Evolutionary conservation across 2,329 filamentous ascomycete species (phyloP).

Genomic region (Chaetomium strumarium): DNA sequence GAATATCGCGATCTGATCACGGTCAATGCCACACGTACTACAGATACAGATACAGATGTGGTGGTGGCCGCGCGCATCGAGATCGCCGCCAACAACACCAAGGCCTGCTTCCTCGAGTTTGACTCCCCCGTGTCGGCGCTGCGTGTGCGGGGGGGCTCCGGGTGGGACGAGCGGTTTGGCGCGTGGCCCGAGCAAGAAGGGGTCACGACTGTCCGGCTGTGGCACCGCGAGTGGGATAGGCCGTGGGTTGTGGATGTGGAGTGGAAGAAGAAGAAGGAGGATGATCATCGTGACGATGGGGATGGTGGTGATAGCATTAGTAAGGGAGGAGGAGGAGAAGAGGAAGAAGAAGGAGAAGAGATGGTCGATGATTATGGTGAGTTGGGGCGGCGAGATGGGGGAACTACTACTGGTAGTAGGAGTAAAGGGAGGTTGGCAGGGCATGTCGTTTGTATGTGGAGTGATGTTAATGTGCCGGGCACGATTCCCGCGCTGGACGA

Average conservation of each 20-base stretch:
- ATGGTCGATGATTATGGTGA: conserved; percentile 20
- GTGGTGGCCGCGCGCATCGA: conserved; percentile 49
- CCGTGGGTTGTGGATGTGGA: conserved; percentile 70
- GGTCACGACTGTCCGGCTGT: conserved; percentile 45
- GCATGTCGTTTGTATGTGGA: conserved; percentile 75
- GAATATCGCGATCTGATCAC: conserved; percentile 56
- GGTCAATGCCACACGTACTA: conserved; percentile 49
- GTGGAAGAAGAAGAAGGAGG: conserved; percentile 42
- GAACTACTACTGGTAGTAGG: background rate
- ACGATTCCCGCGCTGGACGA: conserved; percentile 82
- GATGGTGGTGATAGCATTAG: too few relatives aligned
- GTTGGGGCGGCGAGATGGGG: conserved; percentile 28
- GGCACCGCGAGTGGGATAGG: conserved; percentile 73
- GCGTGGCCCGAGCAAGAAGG: conserved; percentile 58
- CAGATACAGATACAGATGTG: conserved; percentile 17
- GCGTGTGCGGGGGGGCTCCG: conserved; percentile 52
- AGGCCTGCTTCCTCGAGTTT: conserved; percentile 70
- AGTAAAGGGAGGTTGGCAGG: conserved; percentile 46
- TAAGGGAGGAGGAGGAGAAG: background rate
- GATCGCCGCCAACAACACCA: conserved; percentile 68
- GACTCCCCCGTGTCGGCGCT: conserved; percentile 61
- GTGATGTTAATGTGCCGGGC: conserved; percentile 67
- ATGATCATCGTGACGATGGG: too few relatives aligned
- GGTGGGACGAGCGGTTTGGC: conserved; percentile 60
- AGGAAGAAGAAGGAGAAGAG: background rate